Conservation (phyloP, 352 stramenopile genomes). For the Globisporangium spinosum region DNA sequence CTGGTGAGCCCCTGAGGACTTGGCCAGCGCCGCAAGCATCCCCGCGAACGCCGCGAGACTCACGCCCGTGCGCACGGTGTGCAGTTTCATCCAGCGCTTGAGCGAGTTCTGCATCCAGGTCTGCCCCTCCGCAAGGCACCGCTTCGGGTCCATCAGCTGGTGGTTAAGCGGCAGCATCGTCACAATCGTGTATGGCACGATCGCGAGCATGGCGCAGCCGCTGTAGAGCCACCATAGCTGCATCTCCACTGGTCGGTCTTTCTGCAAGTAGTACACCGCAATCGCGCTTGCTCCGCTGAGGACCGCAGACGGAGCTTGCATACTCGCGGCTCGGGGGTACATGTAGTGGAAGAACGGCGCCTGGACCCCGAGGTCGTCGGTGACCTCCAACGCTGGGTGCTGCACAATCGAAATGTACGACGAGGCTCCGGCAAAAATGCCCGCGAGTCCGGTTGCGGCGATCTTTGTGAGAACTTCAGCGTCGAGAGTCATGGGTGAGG, state of each 20-base stretch:
- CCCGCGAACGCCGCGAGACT: constrained; percentile 53
- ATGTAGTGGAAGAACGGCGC: constrained; percentile 29
- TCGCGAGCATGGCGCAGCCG: constrained; percentile 47
- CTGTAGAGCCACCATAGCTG: constrained; percentile 15
- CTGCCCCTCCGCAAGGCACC: constrained; percentile 32
- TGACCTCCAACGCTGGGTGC: constrained; percentile 24
- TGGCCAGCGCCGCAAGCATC: constrained; percentile 59
- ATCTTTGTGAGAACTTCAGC: constrained; percentile 14
- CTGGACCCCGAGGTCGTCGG: constrained; percentile 13
- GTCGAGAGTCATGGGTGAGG: constrained; percentile 6
- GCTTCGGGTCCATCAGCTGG: constrained; percentile 49
- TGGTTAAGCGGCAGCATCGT: constrained; percentile 68
- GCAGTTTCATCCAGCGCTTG: constrained; percentile 45
- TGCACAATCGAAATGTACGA: constrained; percentile 36
- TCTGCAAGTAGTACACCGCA: constrained; percentile 16
- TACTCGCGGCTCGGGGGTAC: constrained; percentile 20
- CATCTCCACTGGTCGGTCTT: neutral
- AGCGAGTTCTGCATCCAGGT: constrained; percentile 57
- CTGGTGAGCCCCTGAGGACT: neutral
- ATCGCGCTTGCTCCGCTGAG: constrained; percentile 25
- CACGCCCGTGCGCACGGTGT: constrained; percentile 45
- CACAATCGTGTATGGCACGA: constrained; percentile 64
- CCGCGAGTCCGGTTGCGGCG: constrained; percentile 18
- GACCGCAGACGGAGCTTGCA: constrained; percentile 20
- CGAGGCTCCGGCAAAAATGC: constrained; percentile 29